Evolutionary conservation across 371 early-diverging fungal genomes (phyloP).

Genomic region (Mortierella sp.): DNA sequence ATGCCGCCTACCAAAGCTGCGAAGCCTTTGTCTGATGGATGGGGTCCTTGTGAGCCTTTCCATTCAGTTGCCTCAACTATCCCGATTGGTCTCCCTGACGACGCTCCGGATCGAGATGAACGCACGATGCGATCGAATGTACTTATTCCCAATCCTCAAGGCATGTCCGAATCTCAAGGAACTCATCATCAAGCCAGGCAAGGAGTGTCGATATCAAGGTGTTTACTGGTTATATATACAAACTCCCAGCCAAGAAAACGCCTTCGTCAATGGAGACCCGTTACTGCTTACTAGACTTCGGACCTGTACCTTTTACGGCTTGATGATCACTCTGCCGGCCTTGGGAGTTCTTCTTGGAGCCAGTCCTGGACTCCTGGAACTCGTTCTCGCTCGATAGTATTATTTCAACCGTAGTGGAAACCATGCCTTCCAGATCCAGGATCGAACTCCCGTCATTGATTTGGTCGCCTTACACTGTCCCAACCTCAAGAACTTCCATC

Average conservation of each 20-base stretch:
- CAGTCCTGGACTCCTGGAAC: background rate
- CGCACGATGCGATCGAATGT: background rate
- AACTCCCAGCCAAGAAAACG: too few relatives aligned
- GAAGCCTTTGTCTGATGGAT: background rate
- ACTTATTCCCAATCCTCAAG: background rate
- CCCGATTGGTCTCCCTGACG: background rate
- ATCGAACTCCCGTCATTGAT: background rate
- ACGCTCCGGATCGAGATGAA: background rate
- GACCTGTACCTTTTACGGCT: too few relatives aligned
- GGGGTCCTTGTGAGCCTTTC: background rate
- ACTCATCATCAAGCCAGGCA: background rate
- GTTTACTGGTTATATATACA: too few relatives aligned
- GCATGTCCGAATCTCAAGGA: constrained; percentile 9
- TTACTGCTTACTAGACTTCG: too few relatives aligned
- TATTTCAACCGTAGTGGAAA: too few relatives aligned
- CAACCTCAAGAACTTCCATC: background rate
- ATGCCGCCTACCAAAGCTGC: background rate
- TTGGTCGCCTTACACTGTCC: background rate
- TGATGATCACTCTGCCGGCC: background rate
- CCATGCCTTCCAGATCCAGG: background rate
- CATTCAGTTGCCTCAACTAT: background rate
- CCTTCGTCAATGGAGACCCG: too few relatives aligned
- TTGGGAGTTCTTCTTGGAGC: too few relatives aligned
- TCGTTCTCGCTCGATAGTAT: too few relatives aligned
- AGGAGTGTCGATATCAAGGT: too few relatives aligned